Evolutionary conservation across 495 filamentous ascomycete species (phyloP).

Genomic region (Aspergillus diversus): DNA sequence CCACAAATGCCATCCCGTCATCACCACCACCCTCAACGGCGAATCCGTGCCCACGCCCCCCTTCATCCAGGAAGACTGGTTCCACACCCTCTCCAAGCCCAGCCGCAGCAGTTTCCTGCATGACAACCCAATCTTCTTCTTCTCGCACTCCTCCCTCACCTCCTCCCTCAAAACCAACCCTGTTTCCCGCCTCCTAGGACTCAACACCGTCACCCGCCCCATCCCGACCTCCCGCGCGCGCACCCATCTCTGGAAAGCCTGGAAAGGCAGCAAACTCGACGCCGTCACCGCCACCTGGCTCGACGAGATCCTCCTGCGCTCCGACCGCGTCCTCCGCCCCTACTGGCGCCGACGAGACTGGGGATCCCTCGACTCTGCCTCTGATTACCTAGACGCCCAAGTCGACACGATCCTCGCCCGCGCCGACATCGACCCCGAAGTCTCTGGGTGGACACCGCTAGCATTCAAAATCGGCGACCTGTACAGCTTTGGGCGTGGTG

Average conservation of each 20-base stretch:
- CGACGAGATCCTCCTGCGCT: conserved; percentile 61
- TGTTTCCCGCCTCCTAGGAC: conserved; percentile 45
- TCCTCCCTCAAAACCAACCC: conserved; percentile 45
- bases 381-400: conserved; percentile 54
- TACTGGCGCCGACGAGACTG: conserved; percentile 62
- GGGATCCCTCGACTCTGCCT: conserved; percentile 54
- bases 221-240: conserved; percentile 60
- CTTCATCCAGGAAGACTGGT: conserved; percentile 60
- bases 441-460: conserved; percentile 58
- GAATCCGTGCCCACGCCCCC: conserved; percentile 52
- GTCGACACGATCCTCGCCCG: conserved; percentile 62
- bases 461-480: conserved; percentile 64
- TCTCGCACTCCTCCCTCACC: conserved; percentile 21
- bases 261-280: conserved; percentile 61
- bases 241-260: conserved; percentile 64
- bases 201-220: conserved; percentile 50
- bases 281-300: conserved; percentile 63
- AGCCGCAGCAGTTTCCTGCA: conserved; percentile 53
- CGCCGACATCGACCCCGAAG: conserved; percentile 61
- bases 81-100: conserved; percentile 58
- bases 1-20: conserved; percentile 63
- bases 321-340: conserved; percentile 52
- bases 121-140: conserved; percentile 59
- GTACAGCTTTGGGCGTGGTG: conserved; percentile 63
- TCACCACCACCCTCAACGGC: conserved; percentile 59